phyloP scores from a whole-genome alignment of 164 flowering plant genomes.

The Piper longum region DNA sequence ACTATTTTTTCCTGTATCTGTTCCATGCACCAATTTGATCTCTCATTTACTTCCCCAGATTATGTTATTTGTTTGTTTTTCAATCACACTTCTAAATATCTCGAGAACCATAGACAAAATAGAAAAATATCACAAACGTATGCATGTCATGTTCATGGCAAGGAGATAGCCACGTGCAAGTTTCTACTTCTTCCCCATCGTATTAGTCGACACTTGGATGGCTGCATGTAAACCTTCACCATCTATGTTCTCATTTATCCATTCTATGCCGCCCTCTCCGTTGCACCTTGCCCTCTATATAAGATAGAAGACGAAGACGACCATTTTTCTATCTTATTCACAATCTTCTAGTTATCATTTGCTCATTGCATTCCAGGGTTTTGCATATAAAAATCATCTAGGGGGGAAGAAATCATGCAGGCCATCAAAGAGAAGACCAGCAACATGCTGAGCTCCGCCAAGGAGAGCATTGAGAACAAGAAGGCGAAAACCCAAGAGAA shows the following conservation, averaged over 20 bases:
- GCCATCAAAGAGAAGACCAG: conserved; percentile 47
- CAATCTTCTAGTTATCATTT: no score
- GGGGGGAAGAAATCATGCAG: conserved; percentile 19
- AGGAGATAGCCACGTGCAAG: not conserved
- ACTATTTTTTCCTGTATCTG: no score
- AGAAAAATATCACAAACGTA: not conserved
- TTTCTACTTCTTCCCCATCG: not conserved
- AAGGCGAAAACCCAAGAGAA: conserved; percentile 54
- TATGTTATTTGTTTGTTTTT: no score
- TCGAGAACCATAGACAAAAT: no score
- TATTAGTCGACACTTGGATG: not conserved
- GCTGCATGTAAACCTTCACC: not conserved
- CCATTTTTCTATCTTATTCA: no score
- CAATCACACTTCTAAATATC: no score
- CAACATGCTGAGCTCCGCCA: conserved; percentile 43
- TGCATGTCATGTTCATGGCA: not conserved
- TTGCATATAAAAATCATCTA: not conserved
- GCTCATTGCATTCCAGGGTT: no score
- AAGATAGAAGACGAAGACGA: no score
- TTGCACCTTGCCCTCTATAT: not conserved
- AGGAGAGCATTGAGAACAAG: conserved; percentile 26
- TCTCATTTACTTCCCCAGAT: no score
- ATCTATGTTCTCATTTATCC: not conserved
- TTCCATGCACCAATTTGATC: no score
- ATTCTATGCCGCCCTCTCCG: not conserved